A percentile compares a stretch with the other conserved stretches of the same genome.
These are phyloP conservation scores for Penicillium canariense DNA, from an alignment of 495 filamentous ascomycete genomes.

Conservation along the genomic window DNA sequence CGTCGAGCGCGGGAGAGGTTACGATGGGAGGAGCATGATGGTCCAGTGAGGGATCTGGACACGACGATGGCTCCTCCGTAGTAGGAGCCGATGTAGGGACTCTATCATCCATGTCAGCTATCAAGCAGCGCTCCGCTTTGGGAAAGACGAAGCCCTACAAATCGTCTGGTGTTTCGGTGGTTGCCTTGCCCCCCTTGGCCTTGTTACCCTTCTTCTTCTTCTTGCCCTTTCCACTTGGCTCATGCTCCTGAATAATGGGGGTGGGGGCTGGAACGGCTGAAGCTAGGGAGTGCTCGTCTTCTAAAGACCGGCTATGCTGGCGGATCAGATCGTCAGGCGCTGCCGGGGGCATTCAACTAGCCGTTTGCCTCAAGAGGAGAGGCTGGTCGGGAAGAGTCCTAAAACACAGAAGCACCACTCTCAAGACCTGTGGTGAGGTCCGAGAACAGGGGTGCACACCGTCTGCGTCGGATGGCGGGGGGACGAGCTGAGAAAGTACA, in stretches of 20 bases:
- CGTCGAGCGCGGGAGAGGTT: conserved; percentile 44
- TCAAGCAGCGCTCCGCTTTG: not conserved
- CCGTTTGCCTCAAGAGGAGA: conserved; percentile 33
- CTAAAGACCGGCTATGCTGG: conserved; percentile 41
- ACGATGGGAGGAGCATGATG: conserved; percentile 31
- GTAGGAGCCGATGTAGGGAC: conserved; percentile 30
- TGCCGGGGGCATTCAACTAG: conserved; percentile 49
- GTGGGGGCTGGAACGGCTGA: conserved; percentile 33
- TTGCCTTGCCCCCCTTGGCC: conserved; percentile 38
- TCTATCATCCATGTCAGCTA: conserved; percentile 13
- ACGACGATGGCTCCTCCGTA: conserved; percentile 37
- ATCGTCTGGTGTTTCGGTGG: conserved; percentile 37
- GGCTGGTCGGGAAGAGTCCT: conserved; percentile 16
- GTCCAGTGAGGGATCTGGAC: conserved; percentile 26
- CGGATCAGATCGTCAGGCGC: conserved; percentile 46
- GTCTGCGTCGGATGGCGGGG: conserved; percentile 6
- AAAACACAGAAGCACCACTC: conserved; percentile 28
- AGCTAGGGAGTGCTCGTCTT: conserved; percentile 34
- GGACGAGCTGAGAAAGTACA: conserved; percentile 10
- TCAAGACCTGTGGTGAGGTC: conserved; percentile 35
- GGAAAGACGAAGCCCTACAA: conserved; percentile 33
- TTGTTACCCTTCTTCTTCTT: conserved; percentile 49
- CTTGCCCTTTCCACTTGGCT: conserved; percentile 42
- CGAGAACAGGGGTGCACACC: conserved; percentile 32
- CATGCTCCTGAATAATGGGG: conserved; percentile 35